phyloP scores from a whole-genome alignment of 2,329 filamentous ascomycete genomes.

The Botrytis elliptica region DNA sequence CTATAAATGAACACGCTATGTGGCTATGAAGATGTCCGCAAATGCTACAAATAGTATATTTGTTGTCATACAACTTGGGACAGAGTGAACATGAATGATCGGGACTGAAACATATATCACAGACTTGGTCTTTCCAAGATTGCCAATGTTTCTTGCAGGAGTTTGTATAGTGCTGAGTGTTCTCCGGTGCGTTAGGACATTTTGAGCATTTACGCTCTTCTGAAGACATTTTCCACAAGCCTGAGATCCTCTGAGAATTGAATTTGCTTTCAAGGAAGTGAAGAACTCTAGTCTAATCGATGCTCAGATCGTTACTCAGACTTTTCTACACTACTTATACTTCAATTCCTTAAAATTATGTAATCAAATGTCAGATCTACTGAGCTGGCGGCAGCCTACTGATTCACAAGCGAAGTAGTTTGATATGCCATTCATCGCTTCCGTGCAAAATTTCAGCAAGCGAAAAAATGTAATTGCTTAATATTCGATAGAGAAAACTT shows the following conservation, averaged over 20 bases:
- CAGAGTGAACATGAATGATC: not conserved
- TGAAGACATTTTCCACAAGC: not conserved
- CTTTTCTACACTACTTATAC: not conserved
- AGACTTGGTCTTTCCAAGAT: not conserved
- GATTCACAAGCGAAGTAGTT: not conserved
- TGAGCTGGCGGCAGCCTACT: not conserved
- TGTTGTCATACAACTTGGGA: not conserved
- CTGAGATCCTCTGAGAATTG: not conserved
- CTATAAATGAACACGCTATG: not conserved
- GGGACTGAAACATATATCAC: not conserved
- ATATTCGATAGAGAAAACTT: too few relatives aligned
- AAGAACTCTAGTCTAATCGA: too few relatives aligned
- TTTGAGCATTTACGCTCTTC: not conserved
- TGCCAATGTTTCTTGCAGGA: not conserved
- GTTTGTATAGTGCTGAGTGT: not conserved
- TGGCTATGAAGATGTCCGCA: not conserved
- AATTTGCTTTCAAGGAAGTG: not conserved
- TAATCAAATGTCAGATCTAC: not conserved
- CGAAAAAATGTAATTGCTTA: not conserved
- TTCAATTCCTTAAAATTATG: fast-evolving
- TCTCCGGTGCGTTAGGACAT: not conserved
- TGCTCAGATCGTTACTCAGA: not conserved
- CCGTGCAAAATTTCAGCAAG: too few relatives aligned
- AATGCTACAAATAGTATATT: not conserved
- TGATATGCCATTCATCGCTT: too few relatives aligned